These are phyloP conservation scores for Magnolia officinalis DNA, from an alignment of 164 flowering plant species.

Conservation along the genomic window DNA sequence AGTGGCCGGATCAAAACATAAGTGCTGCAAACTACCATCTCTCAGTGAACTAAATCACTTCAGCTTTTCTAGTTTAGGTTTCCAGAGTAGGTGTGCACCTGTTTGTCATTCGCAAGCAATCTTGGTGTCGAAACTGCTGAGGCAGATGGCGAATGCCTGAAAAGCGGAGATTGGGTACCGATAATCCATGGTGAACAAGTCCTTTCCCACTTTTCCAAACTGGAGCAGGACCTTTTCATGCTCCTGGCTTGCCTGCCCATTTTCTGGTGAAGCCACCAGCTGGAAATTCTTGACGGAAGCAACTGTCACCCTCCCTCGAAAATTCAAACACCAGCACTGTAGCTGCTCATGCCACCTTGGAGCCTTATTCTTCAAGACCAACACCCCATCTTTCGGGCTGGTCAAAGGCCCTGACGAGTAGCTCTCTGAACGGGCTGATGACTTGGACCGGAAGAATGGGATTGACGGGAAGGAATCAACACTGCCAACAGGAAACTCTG, in stretches of 20 bases:
- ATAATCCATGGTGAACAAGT: slow-evolving; percentile 79
- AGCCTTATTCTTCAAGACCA: slow-evolving; percentile 60
- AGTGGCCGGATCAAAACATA: background rate
- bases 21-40: background rate
- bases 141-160: slow-evolving; percentile 78
- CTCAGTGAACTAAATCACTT: background rate
- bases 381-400: slow-evolving; percentile 35
- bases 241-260: slow-evolving; percentile 40
- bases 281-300: slow-evolving; percentile 87
- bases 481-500: slow-evolving; percentile 43
- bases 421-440: slow-evolving; percentile 38
- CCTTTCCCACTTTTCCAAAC: slow-evolving; percentile 77
- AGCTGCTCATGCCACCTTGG: slow-evolving; percentile 90
- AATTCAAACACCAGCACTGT: slow-evolving; percentile 83
- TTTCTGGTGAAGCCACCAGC: slow-evolving; percentile 51
- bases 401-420: slow-evolving; percentile 34
- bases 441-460: slow-evolving; percentile 51
- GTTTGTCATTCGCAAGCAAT: slow-evolving; percentile 67
- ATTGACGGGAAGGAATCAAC: slow-evolving; percentile 43
- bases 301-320: slow-evolving; percentile 74
- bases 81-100: slow-evolving; percentile 19
- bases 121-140: slow-evolving; percentile 86
- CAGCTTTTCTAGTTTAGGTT: background rate
- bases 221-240: slow-evolving; percentile 68
- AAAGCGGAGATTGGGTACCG: slow-evolving; percentile 74